These are phyloP conservation scores for Gymnopilus junonius DNA, from an alignment of 768 basidiomycete genomes.

Conservation along the genomic window DNA sequence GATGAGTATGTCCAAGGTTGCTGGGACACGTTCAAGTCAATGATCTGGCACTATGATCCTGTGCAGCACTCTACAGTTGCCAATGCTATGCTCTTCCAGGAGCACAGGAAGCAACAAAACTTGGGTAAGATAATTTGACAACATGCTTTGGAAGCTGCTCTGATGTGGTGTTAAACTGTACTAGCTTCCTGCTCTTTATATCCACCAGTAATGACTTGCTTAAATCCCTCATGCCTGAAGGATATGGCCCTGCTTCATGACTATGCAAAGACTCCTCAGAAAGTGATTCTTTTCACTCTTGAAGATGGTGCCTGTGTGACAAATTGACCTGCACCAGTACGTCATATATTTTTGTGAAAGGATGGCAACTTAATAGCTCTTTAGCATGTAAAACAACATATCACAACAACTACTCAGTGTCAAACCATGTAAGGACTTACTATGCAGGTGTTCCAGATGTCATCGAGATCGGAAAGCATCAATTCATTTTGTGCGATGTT, in stretches of 20 bases:
- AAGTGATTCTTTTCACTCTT: slow-evolving; percentile 15
- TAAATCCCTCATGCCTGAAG: slow-evolving; percentile 1
- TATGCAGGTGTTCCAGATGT: slow-evolving; percentile 24
- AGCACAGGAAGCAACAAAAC: slow-evolving; percentile 1
- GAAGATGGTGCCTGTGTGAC: slow-evolving; percentile 12
- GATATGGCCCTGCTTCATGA: slow-evolving; percentile 3
- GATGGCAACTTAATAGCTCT: not conserved
- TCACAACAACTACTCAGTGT: slow-evolving; percentile 29
- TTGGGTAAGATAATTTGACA: slow-evolving; percentile 10
- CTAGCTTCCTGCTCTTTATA: slow-evolving; percentile 3
- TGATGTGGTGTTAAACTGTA: too few relatives aligned
- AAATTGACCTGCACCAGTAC: not conserved
- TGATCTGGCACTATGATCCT: slow-evolving; percentile 1
- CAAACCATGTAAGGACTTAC: slow-evolving; percentile 20
- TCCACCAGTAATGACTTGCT: slow-evolving; percentile 8
- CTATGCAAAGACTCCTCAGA: not conserved
- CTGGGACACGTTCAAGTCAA: not conserved
- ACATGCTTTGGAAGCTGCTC: too few relatives aligned
- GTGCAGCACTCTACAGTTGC: slow-evolving; percentile 1
- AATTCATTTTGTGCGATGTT: slow-evolving; percentile 26
- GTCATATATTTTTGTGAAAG: not conserved
- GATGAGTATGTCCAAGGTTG: not conserved
- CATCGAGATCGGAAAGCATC: slow-evolving; percentile 33
- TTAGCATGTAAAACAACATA: slow-evolving; percentile 27
- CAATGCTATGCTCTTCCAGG: slow-evolving; percentile 4